Percentiles rank a stretch among this genome's conserved stretches.
These are phyloP conservation scores for Tolypocladium album DNA, from an alignment of 2,329 filamentous ascomycete species.

Conservation along the genomic window DNA sequence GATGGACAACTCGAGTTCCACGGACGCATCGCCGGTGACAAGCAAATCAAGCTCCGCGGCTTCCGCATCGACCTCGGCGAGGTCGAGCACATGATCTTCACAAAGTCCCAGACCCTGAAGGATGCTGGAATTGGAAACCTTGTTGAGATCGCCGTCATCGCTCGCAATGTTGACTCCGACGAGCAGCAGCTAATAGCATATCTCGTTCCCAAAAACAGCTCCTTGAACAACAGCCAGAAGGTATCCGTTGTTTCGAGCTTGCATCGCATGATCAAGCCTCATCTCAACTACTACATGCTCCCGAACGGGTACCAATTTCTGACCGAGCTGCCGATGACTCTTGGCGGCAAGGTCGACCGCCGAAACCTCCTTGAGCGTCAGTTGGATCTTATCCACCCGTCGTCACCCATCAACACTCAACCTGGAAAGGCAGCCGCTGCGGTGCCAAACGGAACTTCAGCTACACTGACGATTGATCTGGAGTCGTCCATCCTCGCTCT, in stretches of 20 bases:
- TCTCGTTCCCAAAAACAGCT: neutral
- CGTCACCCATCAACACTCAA: neutral
- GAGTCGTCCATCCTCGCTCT: constrained; percentile 9
- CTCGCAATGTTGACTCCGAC: neutral
- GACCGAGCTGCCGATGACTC: neutral
- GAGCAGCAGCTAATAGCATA: neutral
- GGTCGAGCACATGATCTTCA: constrained; percentile 16
- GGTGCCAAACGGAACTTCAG: neutral
- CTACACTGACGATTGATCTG: constrained; percentile 2
- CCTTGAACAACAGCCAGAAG: neutral
- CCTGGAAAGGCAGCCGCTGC: neutral
- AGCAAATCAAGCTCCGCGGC: constrained; percentile 20
- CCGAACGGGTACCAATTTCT: neutral
- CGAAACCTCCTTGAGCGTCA: neutral
- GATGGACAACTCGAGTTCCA: neutral
- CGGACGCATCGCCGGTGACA: constrained; percentile 25
- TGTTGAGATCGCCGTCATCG: neutral
- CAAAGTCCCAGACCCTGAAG: constrained; percentile 7
- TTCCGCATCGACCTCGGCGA: constrained; percentile 28
- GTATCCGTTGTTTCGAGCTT: neutral
- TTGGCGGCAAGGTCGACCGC: neutral
- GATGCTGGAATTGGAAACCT: constrained; percentile 3
- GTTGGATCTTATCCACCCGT: neutral
- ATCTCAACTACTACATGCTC: neutral
- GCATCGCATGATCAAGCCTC: neutral